These are phyloP conservation scores for Pelargonium nanum DNA, from an alignment of 345 rosid species.

Conservation along the genomic window DNA sequence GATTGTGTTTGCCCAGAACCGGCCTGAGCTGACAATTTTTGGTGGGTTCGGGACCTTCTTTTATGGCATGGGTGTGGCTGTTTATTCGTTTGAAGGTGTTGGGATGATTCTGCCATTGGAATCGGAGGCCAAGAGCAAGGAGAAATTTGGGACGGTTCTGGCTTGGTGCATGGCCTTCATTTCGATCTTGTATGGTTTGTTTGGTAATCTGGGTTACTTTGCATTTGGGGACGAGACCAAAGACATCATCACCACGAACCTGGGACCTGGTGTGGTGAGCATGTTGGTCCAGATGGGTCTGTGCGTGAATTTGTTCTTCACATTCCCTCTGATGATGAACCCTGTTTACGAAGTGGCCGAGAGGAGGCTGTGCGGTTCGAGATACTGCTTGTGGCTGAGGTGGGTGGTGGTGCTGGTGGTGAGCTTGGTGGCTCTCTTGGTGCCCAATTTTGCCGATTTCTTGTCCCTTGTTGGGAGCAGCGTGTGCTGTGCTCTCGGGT, in stretches of 20 bases:
- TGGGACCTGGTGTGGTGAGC: slow-evolving; percentile 52
- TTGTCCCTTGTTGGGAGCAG: slow-evolving; percentile 83
- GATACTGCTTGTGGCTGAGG: slow-evolving; percentile 65
- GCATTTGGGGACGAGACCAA: slow-evolving; percentile 63
- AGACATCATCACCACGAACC: slow-evolving; percentile 70
- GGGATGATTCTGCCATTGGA: slow-evolving; percentile 74
- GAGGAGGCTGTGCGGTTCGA: slow-evolving; percentile 51
- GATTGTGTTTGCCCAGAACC: slow-evolving; percentile 25
- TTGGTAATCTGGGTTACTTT: slow-evolving; percentile 64
- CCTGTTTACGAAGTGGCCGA: slow-evolving; percentile 81
- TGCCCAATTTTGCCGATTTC: slow-evolving; percentile 82
- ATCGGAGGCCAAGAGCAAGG: slow-evolving; percentile 47
- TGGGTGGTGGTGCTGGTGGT: slow-evolving; percentile 60
- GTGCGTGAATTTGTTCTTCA: slow-evolving; percentile 71
- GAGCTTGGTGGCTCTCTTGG: slow-evolving; percentile 52
- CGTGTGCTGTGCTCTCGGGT: slow-evolving; percentile 67
- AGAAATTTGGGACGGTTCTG: slow-evolving; percentile 44
- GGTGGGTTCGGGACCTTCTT: slow-evolving; percentile 51
- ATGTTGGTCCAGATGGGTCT: slow-evolving; percentile 59
- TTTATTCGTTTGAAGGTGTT: slow-evolving; percentile 67
- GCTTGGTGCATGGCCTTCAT: slow-evolving; percentile 46
- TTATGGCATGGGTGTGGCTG: slow-evolving; percentile 75
- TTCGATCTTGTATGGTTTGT: slow-evolving; percentile 50
- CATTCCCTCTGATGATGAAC: slow-evolving; percentile 89
- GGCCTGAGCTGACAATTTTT: slow-evolving; percentile 42